These are phyloP conservation scores for Eucommia ulmoides DNA, from an alignment of 257 asterid species.

Conservation along the genomic window DNA sequence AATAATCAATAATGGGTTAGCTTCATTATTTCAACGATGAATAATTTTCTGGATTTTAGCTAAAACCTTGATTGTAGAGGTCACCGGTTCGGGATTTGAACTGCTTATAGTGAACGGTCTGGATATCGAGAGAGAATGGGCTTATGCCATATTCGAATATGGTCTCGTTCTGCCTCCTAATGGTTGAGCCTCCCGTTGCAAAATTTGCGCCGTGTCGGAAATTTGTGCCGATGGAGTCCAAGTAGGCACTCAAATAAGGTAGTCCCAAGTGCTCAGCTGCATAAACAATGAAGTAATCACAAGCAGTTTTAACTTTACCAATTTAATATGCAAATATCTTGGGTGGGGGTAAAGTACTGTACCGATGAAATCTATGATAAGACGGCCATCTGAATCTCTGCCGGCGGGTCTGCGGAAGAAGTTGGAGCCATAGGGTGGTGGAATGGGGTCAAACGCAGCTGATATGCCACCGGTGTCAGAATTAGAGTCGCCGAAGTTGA, in stretches of 20 bases:
- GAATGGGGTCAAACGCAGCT: slow-evolving; percentile 7
- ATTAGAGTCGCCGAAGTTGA: slow-evolving; percentile 15
- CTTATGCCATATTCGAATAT: not conserved
- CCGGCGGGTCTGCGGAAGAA: slow-evolving; percentile 11
- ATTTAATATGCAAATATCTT: no score
- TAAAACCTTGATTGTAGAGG: not conserved
- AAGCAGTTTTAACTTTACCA: not conserved
- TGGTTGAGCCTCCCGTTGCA: slow-evolving; percentile 4
- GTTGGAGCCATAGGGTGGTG: slow-evolving; percentile 8
- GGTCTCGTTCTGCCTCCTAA: slow-evolving; percentile 1
- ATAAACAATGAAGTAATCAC: not conserved
- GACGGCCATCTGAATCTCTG: slow-evolving; percentile 14
- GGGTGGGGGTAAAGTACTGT: no score
- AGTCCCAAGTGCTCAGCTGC: slow-evolving; percentile 3
- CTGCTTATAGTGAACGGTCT: not conserved
- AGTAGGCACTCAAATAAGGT: slow-evolving; percentile 1
- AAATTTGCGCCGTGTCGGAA: not conserved
- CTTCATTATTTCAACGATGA: no score
- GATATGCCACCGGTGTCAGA: slow-evolving; percentile 11
- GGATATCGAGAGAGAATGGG: slow-evolving; percentile 1
- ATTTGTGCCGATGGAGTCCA: slow-evolving; percentile 3
- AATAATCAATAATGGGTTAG: no score
- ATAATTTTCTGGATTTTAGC: no score
- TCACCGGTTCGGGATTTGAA: slow-evolving; percentile 1
- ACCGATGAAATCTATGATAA: slow-evolving; percentile 15